Evolutionary conservation across 2,329 filamentous ascomycete species (phyloP).

Genomic region (Paracamarosporium sp.): DNA sequence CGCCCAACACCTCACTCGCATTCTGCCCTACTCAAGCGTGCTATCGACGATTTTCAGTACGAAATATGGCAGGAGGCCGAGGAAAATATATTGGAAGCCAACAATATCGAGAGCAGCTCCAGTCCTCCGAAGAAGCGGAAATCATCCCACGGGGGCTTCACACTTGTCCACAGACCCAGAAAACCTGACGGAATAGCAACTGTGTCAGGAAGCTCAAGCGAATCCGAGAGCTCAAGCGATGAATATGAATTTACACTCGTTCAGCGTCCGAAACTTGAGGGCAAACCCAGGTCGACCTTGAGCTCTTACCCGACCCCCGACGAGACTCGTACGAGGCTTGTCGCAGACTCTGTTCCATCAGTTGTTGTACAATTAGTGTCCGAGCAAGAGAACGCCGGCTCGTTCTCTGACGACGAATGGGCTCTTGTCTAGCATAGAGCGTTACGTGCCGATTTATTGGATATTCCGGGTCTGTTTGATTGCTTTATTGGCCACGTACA

Average conservation of each 20-base stretch:
- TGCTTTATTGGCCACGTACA: neutral
- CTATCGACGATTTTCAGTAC: conserved; percentile 23
- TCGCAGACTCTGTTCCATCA: conserved; percentile 10
- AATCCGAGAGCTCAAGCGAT: conserved; percentile 22
- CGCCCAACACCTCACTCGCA: conserved; percentile 15
- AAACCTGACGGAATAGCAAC: neutral
- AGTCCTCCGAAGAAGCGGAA: neutral
- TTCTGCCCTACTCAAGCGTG: conserved; percentile 11
- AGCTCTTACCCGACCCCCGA: neutral
- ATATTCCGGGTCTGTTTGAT: neutral
- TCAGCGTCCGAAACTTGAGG: conserved; percentile 18
- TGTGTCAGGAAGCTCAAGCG: conserved; percentile 15
- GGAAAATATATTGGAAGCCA: neutral
- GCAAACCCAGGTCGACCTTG: neutral
- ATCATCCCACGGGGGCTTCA: conserved; percentile 5
- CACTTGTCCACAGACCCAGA: conserved; percentile 19
- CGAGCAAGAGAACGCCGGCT: neutral
- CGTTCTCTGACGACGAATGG: conserved; percentile 4
- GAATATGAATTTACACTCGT: conserved; percentile 33
- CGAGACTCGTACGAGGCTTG: conserved; percentile 17
- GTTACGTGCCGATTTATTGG: neutral
- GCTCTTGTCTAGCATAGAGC: neutral
- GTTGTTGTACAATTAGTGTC: neutral
- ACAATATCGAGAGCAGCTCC: neutral
- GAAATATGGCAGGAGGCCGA: conserved; percentile 14